A percentile compares a stretch with the other conserved stretches of the same genome.
phyloP scores from a whole-genome alignment of 169 alveolate species.

The Perkinsus chesapeaki region DNA sequence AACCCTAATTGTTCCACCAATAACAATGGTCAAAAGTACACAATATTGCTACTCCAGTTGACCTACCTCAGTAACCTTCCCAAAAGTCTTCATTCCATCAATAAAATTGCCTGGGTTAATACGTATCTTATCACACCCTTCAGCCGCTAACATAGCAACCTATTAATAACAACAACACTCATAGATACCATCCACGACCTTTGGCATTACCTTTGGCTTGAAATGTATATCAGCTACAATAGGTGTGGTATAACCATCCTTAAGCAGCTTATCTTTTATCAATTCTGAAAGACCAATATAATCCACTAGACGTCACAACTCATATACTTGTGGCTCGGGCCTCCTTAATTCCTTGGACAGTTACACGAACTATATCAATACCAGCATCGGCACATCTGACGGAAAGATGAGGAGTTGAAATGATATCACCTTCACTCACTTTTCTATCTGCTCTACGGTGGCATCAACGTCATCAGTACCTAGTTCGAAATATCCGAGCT shows the following conservation, averaged over 20 bases:
- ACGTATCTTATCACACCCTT: constrained; percentile 62
- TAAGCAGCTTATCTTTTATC: constrained; percentile 45
- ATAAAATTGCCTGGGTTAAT: constrained; percentile 70
- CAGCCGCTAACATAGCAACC: constrained; percentile 66
- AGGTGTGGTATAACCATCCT: constrained; percentile 49
- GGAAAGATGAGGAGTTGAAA: no score
- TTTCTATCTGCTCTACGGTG: background rate
- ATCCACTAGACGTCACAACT: no score
- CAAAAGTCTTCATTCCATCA: constrained; percentile 59
- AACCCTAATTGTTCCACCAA: no score
- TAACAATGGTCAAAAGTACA: background rate
- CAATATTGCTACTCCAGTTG: background rate
- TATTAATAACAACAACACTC: background rate
- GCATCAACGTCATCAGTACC: background rate
- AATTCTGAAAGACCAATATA: constrained; percentile 24
- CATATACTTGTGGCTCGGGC: constrained; percentile 48
- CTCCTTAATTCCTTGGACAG: constrained; percentile 60
- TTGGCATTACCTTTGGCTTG: constrained; percentile 46
- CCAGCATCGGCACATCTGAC: constrained; percentile 50
- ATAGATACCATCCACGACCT: background rate
- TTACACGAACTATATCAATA: constrained; percentile 52
- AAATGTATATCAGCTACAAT: constrained; percentile 71
- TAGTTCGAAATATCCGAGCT: background rate
- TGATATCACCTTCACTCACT: background rate
- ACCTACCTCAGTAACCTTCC: background rate